Conservation (phyloP, 306 rosid genomes). For the Glycine tomentella region DNA sequence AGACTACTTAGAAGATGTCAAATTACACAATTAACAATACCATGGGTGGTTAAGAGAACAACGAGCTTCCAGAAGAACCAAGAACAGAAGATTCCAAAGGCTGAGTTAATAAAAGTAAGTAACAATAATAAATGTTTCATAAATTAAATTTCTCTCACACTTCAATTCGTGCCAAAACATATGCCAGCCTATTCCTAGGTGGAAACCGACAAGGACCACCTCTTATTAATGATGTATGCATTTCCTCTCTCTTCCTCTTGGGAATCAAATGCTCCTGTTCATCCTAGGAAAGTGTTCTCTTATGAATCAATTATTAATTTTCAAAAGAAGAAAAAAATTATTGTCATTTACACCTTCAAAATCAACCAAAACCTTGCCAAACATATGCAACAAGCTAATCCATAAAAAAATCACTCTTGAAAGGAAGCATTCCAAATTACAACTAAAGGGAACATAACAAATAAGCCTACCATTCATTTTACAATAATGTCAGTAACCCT, state of each 20-base stretch:
- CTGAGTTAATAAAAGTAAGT: background rate
- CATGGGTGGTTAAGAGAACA: background rate
- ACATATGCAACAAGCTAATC: background rate
- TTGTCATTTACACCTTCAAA: slow-evolving; percentile 10
- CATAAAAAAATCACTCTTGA: background rate
- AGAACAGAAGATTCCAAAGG: slow-evolving; percentile 25
- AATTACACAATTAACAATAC: background rate
- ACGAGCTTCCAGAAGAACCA: background rate
- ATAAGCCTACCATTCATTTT: slow-evolving; percentile 62
- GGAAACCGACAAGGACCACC: slow-evolving; percentile 45
- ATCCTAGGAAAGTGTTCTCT: background rate
- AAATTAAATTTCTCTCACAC: slow-evolving; percentile 10
- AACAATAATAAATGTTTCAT: background rate
- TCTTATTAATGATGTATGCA: background rate
- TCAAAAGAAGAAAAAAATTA: background rate
- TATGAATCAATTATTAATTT: background rate
- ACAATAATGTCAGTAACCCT: slow-evolving; percentile 72
- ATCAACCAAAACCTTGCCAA: background rate
- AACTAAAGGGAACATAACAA: background rate
- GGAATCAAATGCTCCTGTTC: slow-evolving; percentile 27
- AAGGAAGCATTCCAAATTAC: background rate
- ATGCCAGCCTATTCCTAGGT: slow-evolving; percentile 34
- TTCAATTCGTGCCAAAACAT: slow-evolving; percentile 29
- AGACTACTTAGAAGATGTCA: slow-evolving; percentile 19
- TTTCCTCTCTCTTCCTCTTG: background rate